Conservation (phyloP, 768 basidiomycete species). For the Crassisporium funariophilum region DNA sequence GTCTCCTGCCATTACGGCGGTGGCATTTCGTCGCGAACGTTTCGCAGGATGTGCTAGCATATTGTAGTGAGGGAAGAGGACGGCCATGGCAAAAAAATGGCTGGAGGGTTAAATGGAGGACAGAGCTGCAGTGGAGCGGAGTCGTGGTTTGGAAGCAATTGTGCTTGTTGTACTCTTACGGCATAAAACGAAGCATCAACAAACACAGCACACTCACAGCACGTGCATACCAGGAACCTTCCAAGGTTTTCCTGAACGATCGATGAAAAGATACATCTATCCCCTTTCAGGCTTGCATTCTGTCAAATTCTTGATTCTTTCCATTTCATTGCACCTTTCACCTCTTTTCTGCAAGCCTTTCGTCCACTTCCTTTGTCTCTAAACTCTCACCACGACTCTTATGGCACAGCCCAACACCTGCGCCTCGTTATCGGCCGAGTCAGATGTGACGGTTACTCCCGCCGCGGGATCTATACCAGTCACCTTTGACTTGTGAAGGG, state of each 20-base stretch:
- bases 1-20: constrained; percentile 71
- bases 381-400: too few species aligned
- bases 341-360: too few species aligned
- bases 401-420: too few species aligned
- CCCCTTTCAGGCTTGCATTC: constrained; percentile 33
- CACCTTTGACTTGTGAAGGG: constrained; percentile 7
- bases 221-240: constrained; percentile 50
- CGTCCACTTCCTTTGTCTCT: too few species aligned
- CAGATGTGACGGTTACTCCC: constrained; percentile 5
- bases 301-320: too few species aligned
- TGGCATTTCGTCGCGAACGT: constrained; percentile 64
- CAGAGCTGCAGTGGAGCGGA: constrained; percentile 46
- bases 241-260: constrained; percentile 36
- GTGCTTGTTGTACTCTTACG: constrained; percentile 51
- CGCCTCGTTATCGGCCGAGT: constrained; percentile 10
- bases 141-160: constrained; percentile 55
- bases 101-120: constrained; percentile 38
- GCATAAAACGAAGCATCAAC: constrained; percentile 51
- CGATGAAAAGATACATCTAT: constrained; percentile 44
- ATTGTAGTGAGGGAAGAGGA: constrained; percentile 24
- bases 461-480: constrained; percentile 14
- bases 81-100: constrained; percentile 29
- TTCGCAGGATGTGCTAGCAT: constrained; percentile 37
- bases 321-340: too few species aligned
- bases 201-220: constrained; percentile 44